Evolutionary conservation across 2,329 filamentous ascomycete genomes (phyloP), one percentile per base, ranked within the genome.

Genomic region (Colletotrichum sansevieriae): DNA sequence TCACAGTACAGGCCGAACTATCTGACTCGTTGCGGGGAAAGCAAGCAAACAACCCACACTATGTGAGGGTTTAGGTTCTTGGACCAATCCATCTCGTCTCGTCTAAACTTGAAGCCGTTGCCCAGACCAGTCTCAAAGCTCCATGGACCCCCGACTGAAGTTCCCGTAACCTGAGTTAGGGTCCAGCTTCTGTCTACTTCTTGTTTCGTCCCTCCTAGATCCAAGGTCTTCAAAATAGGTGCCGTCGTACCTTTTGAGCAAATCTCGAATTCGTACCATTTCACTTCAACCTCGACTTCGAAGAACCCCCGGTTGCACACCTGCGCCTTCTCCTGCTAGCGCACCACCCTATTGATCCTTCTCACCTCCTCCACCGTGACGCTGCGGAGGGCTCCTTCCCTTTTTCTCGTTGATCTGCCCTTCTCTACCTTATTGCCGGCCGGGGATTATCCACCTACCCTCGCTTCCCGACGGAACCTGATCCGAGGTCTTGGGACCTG

Each of bases 401-500:
- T 15, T 49, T 47, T 49, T 39, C 60, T 43, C 51, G 18, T 57
- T 37, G 65, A 57, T 58, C 64, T 56, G 18, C 44, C 12, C 35
- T 67, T 64, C 60, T 18, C 18, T 18, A 18, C 18, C 65, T 44
- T 68, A 60, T 37, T 52, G 10, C 18, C 39, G 25, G 18, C 18
- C 18, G 18, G 18, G 52, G 46, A 56, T 18, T 52, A 54, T 29
- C 60, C 52, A 58, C 65, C 47, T 51, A 46, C 39, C 60, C 52
- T 64, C 65, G 60, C 65, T 64, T 64, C 44, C 65, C 65, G 52
- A 58, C 65, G 59, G 52, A 12, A 58, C 65, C 60, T 52, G n/a
- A 47, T 39, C 12, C 60, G 52, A 39, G 58, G 37, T 33, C 37
- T 54, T 18, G 39, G 37, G n/a, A 46, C 25, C 22, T 44, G 22